A percentile compares a stretch with the other conserved stretches of the same genome.
Evolutionary conservation across 148 eudicot genomes (phyloP).

Genomic region (Rhododendron griersonianum): DNA sequence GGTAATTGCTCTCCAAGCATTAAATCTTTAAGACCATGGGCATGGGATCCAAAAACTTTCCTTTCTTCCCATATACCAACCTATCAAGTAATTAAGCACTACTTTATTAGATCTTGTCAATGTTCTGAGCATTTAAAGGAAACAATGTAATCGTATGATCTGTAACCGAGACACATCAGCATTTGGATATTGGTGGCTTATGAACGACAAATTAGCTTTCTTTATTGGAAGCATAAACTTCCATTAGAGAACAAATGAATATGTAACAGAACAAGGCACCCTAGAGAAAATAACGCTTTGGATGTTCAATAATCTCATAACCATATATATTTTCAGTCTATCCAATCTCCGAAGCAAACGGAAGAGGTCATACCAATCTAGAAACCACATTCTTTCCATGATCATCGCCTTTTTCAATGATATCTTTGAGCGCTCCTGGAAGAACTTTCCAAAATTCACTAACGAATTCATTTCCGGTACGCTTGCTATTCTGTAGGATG

Average conservation of each 20-base stretch:
- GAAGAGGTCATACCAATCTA: conserved; percentile 62
- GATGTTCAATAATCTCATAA: background rate
- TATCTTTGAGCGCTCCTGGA: conserved; percentile 78
- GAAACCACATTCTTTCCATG: conserved; percentile 69
- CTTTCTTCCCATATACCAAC: conserved; percentile 92
- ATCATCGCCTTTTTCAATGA: conserved; percentile 61
- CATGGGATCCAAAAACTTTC: conserved; percentile 76
- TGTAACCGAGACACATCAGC: background rate
- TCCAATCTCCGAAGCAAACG: background rate
- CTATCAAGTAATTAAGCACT: conserved; percentile 28
- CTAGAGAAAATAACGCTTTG: background rate
- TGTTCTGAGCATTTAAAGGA: background rate
- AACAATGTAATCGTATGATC: background rate
- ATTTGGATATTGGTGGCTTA: background rate
- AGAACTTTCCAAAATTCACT: conserved; percentile 95
- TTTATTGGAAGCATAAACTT: background rate
- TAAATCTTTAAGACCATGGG: conserved; percentile 56
- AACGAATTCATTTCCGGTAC: conserved; percentile 92
- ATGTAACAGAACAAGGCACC: background rate
- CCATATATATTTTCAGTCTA: background rate
- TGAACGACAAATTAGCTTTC: background rate
- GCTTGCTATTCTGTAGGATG: conserved; percentile 91
- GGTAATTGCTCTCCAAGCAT: conserved; percentile 76
- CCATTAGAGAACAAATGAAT: background rate
- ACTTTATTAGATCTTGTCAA: conserved; percentile 6